These are phyloP conservation scores for Dothiorella sarmentorum DNA, from an alignment of 2,329 filamentous ascomycete species.

Conservation along the genomic window DNA sequence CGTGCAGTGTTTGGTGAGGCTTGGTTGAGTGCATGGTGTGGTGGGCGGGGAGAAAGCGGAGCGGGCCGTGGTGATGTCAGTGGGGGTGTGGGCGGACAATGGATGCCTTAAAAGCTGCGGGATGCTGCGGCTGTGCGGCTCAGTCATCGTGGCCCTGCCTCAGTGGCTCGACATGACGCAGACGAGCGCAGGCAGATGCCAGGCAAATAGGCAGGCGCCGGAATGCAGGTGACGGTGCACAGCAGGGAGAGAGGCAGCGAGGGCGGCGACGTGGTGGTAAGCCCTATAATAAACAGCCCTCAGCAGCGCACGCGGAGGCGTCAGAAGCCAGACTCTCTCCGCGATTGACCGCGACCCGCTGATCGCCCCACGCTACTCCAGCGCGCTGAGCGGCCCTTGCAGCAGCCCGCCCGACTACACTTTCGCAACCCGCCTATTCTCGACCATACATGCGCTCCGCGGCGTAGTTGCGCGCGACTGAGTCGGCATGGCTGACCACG, in stretches of 20 bases:
- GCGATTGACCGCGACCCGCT: slow-evolving; percentile 15
- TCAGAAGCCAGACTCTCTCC: slow-evolving; percentile 2
- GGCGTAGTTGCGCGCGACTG: not conserved
- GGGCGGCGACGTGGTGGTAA: not conserved
- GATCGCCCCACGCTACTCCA: slow-evolving; percentile 14
- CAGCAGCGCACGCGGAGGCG: slow-evolving; percentile 6
- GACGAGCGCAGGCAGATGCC: slow-evolving; percentile 1
- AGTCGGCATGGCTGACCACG: slow-evolving; percentile 16
- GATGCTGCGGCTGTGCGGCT: slow-evolving; percentile 11
- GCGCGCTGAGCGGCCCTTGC: slow-evolving; percentile 14
- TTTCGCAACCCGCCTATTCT: not conserved
- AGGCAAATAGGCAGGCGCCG: slow-evolving; percentile 14
- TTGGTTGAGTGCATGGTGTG: not conserved
- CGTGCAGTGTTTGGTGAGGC: not conserved
- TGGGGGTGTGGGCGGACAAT: slow-evolving; percentile 2
- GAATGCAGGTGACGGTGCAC: slow-evolving; percentile 5
- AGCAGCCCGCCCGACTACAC: not conserved
- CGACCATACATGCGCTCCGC: slow-evolving; percentile 9
- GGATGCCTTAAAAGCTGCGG: slow-evolving; percentile 6
- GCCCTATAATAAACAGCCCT: slow-evolving; percentile 10
- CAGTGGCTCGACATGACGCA: slow-evolving; percentile 10
- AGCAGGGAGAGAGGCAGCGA: not conserved
- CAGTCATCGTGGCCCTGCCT: slow-evolving; percentile 13
- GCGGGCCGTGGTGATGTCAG: slow-evolving; percentile 14
- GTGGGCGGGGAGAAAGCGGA: slow-evolving; percentile 1